Conservation (phyloP, 139 green algal species). For the Coelastrella sp. region DNA sequence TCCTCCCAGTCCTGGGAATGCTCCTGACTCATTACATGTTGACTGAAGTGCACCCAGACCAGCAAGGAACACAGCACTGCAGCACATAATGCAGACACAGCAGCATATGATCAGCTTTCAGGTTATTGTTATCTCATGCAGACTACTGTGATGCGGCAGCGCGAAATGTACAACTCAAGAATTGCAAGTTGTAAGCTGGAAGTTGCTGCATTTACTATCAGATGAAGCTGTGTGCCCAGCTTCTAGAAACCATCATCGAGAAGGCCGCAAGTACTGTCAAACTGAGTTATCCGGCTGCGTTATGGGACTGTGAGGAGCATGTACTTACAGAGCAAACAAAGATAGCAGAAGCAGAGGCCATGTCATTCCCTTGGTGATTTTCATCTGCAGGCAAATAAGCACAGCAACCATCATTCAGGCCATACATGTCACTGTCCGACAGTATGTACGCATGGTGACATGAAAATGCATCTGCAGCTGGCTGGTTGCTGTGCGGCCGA, state of each 20-base stretch:
- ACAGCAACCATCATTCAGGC: background rate
- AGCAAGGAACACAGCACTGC: constrained; percentile 29
- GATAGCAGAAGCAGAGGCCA: constrained; percentile 43
- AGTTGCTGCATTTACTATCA: no score
- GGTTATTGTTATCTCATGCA: no score
- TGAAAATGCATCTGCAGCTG: no score
- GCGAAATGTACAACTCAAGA: no score
- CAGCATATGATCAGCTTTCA: background rate
- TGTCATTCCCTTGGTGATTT: constrained; percentile 46
- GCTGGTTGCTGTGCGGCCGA: no score
- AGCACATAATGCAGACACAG: background rate
- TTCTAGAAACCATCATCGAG: background rate
- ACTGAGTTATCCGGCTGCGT: no score
- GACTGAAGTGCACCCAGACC: constrained; percentile 25
- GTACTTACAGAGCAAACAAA: constrained; percentile 5
- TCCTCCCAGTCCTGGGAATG: background rate
- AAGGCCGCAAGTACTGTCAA: background rate
- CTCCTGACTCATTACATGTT: background rate
- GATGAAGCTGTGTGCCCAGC: no score
- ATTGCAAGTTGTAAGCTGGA: no score
- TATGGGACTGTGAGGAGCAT: no score
- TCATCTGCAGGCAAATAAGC: constrained; percentile 14
- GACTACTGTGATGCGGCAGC: no score
- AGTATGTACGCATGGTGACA: no score
- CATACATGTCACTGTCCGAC: background rate